Percentiles rank a stretch among this genome's conserved stretches.
These are phyloP conservation scores for Colletotrichum eremochloae DNA, from an alignment of 2,329 filamentous ascomycete genomes.

Conservation along the genomic window DNA sequence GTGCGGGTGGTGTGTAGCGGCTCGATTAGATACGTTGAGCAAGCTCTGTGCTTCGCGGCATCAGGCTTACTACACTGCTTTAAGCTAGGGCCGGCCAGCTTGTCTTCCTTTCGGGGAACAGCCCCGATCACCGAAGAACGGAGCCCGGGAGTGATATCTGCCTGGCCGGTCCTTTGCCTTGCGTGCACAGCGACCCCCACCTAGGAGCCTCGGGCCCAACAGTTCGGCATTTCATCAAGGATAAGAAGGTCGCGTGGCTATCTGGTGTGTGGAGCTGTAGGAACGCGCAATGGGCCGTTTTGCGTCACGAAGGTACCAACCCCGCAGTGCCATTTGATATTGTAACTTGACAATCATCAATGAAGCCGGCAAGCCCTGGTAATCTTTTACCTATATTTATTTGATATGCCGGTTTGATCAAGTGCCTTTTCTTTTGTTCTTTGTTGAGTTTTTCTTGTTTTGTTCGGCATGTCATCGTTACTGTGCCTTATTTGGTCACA, in stretches of 20 bases:
- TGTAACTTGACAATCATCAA: not conserved
- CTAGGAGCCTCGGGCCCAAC: not conserved
- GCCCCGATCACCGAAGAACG: constrained; percentile 3
- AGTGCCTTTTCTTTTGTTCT: no score
- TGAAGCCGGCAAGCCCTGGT: no score
- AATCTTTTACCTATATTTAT: no score
- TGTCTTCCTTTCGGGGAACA: not conserved
- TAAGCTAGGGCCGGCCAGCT: not conserved
- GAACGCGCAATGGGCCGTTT: not conserved
- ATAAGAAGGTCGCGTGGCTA: not conserved
- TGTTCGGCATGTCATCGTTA: no score
- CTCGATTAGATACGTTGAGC: not conserved
- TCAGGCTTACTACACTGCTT: not conserved
- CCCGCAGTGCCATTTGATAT: not conserved
- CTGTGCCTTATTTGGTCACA: no score
- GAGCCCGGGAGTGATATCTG: not conserved
- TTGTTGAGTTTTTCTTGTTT: no score
- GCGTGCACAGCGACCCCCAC: not conserved
- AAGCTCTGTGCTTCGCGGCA: not conserved
- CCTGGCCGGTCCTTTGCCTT: not conserved
- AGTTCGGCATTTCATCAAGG: not conserved
- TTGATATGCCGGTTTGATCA: no score
- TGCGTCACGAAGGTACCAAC: not conserved
- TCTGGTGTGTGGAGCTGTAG: not conserved
- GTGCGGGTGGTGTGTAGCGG: not conserved